phyloP scores from a whole-genome alignment of 1,284 basidiomycete species.

The Leccinum discolor region DNA sequence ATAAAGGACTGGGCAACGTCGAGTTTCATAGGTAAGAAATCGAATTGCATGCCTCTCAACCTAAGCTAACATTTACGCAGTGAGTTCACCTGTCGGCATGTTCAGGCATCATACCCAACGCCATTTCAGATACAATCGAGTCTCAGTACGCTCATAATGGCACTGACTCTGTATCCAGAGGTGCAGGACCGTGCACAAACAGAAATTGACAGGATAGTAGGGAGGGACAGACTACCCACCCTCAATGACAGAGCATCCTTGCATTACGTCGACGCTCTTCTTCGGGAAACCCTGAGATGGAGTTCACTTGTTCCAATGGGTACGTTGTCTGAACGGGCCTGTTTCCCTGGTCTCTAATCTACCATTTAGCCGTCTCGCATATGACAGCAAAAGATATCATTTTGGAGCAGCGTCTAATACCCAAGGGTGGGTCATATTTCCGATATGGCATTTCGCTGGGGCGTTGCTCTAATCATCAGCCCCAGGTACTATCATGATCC shows the following conservation, averaged over 20 bases:
- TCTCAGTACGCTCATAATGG: conserved; percentile 22
- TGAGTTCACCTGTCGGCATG: conserved; percentile 9
- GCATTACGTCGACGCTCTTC: conserved; percentile 29
- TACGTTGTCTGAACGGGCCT: conserved; percentile 5
- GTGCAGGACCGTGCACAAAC: conserved; percentile 25
- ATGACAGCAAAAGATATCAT: conserved; percentile 23
- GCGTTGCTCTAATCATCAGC: not conserved
- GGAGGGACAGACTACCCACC: conserved; percentile 20
- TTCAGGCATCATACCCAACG: not conserved
- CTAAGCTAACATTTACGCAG: conserved; percentile 23
- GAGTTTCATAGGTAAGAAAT: conserved; percentile 19
- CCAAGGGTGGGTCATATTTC: conserved; percentile 20
- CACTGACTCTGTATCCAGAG: conserved; percentile 25
- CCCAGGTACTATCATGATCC: conserved; percentile 21
- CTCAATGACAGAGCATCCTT: conserved; percentile 22
- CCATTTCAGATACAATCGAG: conserved; percentile 23
- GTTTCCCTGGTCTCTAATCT: not conserved
- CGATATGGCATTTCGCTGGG: not conserved
- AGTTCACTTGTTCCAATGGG: conserved; percentile 23
- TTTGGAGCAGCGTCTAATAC: conserved; percentile 26
- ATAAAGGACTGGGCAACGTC: conserved; percentile 22
- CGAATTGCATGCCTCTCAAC: not conserved
- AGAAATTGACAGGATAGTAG: conserved; percentile 24
- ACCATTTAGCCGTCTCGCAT: conserved; percentile 21
- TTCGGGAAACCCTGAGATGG: conserved; percentile 29